Conservation (phyloP, 352 stramenopile genomes). For the Globisporangium irregulare region DNA sequence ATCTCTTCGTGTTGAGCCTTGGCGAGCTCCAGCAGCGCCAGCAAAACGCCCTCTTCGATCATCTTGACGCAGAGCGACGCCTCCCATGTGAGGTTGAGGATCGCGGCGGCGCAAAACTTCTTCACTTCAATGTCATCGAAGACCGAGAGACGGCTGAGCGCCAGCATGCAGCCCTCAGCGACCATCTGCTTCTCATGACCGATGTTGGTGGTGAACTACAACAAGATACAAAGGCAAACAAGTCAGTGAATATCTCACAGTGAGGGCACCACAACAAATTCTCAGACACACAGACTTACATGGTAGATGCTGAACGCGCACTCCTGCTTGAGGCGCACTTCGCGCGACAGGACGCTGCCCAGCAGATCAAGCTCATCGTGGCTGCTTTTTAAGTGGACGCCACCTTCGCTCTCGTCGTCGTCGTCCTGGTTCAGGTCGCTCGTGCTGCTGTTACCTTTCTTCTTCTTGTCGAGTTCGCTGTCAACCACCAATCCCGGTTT, state of each 20-base stretch:
- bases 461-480: slow-evolving; percentile 15
- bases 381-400: slow-evolving; percentile 46
- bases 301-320: slow-evolving; percentile 83
- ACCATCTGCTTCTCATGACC: slow-evolving; percentile 81
- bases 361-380: slow-evolving; percentile 38
- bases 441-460: slow-evolving; percentile 22
- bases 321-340: slow-evolving; percentile 76
- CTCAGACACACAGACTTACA: slow-evolving; percentile 22
- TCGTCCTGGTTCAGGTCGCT: slow-evolving; percentile 44
- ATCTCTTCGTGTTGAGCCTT: slow-evolving; percentile 81
- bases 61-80: slow-evolving; percentile 38
- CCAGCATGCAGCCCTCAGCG: slow-evolving; percentile 65
- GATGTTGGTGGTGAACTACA: slow-evolving; percentile 53
- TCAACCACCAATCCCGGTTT: slow-evolving; percentile 32
- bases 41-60: slow-evolving; percentile 73
- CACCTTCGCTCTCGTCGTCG: slow-evolving; percentile 32
- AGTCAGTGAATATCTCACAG: not conserved
- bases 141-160: slow-evolving; percentile 63
- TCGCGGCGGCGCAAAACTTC: slow-evolving; percentile 75
- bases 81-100: slow-evolving; percentile 77
- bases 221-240: not conserved
- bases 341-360: slow-evolving; percentile 34
- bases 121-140: slow-evolving; percentile 85
- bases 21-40: slow-evolving; percentile 69
- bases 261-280: not conserved